A percentile compares a stretch with the other conserved stretches of the same genome.
Evolutionary conservation across 495 filamentous ascomycete species (phyloP).

Genomic region (Penicillium turbatum): DNA sequence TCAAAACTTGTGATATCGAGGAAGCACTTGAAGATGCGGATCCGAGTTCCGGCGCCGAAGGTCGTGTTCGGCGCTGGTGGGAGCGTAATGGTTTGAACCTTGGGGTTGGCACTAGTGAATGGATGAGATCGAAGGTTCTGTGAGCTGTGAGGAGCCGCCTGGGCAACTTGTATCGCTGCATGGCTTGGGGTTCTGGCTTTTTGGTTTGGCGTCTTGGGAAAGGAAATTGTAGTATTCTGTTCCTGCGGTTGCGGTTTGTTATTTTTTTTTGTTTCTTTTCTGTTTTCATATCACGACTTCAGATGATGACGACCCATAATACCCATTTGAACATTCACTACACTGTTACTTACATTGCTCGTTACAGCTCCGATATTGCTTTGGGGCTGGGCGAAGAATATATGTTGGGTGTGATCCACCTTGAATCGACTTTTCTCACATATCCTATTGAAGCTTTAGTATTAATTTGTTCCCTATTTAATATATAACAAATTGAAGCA

Average conservation of each 20-base stretch:
- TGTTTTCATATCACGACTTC: slow-evolving; percentile 18
- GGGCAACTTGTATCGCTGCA: neutral
- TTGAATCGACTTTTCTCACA: slow-evolving; percentile 1
- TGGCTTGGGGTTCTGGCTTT: slow-evolving; percentile 6
- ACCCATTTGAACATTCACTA: slow-evolving; percentile 25
- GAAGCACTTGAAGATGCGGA: slow-evolving; percentile 86
- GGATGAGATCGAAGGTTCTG: slow-evolving; percentile 79
- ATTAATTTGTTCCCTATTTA: too few relatives aligned
- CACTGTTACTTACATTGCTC: slow-evolving; percentile 9
- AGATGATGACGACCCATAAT: slow-evolving; percentile 24
- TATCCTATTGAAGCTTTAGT: neutral
- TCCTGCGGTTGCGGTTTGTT: neutral
- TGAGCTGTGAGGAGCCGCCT: slow-evolving; percentile 15
- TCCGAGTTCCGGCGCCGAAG: slow-evolving; percentile 56
- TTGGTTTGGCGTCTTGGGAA: slow-evolving; percentile 3
- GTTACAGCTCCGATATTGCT: neutral
- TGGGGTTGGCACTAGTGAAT: slow-evolving; percentile 81
- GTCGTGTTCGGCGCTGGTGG: slow-evolving; percentile 80
- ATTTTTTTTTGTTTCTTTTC: neutral
- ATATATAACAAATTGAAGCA: too few relatives aligned
- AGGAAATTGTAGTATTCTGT: neutral
- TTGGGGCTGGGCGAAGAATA: neutral
- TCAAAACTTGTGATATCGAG: slow-evolving; percentile 93
- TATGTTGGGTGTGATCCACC: neutral
- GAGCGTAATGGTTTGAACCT: slow-evolving; percentile 82